Base-by-base conservation (phyloP, 1,284 basidiomycete species). In the Peniophora sp. region DNA sequence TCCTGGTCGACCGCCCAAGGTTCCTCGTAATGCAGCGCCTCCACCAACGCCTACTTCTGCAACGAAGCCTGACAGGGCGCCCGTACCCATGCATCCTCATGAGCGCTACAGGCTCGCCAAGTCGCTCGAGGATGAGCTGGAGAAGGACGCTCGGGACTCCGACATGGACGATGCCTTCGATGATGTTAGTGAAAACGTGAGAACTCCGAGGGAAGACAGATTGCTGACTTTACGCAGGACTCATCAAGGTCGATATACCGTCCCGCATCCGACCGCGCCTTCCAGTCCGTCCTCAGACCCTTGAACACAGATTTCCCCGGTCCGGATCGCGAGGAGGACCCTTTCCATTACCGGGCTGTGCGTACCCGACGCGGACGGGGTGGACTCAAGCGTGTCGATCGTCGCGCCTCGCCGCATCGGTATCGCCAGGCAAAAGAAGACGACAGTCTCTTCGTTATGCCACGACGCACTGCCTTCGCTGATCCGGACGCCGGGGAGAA, bases 301-400 rank as follows among this genome's bases (percentile, higher is more conserved):
- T 66, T 65, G 55, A 68, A 66, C 39, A 52, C 66, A 8, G 58
- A 71, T 18, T 62, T 67, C 24, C 52, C 63, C 43, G 58, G 66
- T 43, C 59, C 37, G 15, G 37, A 63, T 18, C 60, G 64, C 44
- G 60, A 68, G 9, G 60, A 68, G n/a, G 57, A 61, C 32, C 55
- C 66, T 54, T 66, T 55, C 47, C 55, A 53, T 18, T 60, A 71
- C 51, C 74, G 74, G 49, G 69, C 87, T 12, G 78, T 91, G 53
- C 86, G 93, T 51, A 62, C 88, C 47, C 84, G 93, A 11, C 65
- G 78, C 52, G 92, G 91, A 3, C 87, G 92, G 53, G 90, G 88
- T 43, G 92, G 94, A 2, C 77, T 89, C 24, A 64, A 84, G n/a
- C 70, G 83, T 55, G 60, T 97, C 6, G 94, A 97, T 66, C 79